phyloP scores from a whole-genome alignment of 2,329 filamentous ascomycete genomes.

The Phoma herbarum region DNA sequence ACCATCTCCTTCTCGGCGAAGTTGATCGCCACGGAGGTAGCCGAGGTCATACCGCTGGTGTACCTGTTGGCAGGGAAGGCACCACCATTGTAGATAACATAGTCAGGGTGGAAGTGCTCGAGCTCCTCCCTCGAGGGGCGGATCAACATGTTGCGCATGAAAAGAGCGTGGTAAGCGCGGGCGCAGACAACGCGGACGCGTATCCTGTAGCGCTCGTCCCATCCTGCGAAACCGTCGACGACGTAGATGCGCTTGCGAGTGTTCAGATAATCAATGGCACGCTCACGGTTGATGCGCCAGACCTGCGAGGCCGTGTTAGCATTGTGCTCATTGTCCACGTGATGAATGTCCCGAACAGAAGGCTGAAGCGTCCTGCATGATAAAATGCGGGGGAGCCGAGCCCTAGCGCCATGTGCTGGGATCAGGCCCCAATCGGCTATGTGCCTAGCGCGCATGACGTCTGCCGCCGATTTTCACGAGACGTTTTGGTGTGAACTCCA shows the following conservation, averaged over 20 bases:
- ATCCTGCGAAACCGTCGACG: slow-evolving; percentile 95
- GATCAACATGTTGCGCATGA: slow-evolving; percentile 99
- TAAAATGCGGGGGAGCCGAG: slow-evolving; percentile 47
- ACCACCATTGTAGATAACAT: slow-evolving; percentile 99
- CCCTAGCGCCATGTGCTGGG: slow-evolving; percentile 42
- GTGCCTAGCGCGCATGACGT: slow-evolving; percentile 48
- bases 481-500: slow-evolving; percentile 27
- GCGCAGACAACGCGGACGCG: slow-evolving; percentile 97
- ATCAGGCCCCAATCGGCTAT: slow-evolving; percentile 42
- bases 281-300: slow-evolving; percentile 99
- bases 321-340: slow-evolving; percentile 38
- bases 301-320: slow-evolving; percentile 67
- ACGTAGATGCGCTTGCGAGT: slow-evolving; percentile 99
- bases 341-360: slow-evolving; percentile 18
- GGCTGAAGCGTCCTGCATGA: slow-evolving; percentile 33
- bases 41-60: slow-evolving; percentile 98
- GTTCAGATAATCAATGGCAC: slow-evolving; percentile 98
- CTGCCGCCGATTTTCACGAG: slow-evolving; percentile 38
- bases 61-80: slow-evolving; percentile 98
- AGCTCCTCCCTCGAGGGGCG: slow-evolving; percentile 90
- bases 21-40: slow-evolving; percentile 98
- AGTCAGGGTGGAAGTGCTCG: slow-evolving; percentile 97
- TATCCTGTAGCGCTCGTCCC: slow-evolving; percentile 98
- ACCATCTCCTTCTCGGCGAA: slow-evolving; percentile 99
- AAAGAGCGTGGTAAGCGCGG: slow-evolving; percentile 98